Percentiles rank a stretch among this genome's conserved stretches.
These are phyloP conservation scores for Hippophae gyantsensis DNA, from an alignment of 306 rosid genomes.

Conservation along the genomic window DNA sequence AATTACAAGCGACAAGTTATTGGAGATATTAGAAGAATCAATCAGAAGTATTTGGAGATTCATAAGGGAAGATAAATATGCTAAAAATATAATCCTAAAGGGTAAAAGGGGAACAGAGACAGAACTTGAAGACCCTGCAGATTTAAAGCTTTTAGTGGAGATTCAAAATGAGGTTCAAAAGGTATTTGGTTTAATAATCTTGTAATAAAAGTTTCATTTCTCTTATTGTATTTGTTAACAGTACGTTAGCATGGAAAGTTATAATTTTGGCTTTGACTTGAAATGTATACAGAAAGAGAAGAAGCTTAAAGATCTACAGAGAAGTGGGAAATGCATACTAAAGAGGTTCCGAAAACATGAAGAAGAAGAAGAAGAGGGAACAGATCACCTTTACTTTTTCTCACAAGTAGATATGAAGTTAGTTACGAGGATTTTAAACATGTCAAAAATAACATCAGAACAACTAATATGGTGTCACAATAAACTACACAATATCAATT, in stretches of 20 bases:
- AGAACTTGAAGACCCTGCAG: constrained; percentile 60
- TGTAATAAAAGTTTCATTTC: too few species aligned
- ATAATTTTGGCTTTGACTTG: neutral
- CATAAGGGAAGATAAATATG: constrained; percentile 54
- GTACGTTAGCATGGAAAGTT: too few species aligned
- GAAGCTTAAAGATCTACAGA: constrained; percentile 46
- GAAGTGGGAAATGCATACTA: constrained; percentile 69
- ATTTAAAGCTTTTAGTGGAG: constrained; percentile 40
- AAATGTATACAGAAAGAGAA: constrained; percentile 63
- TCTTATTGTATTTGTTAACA: too few species aligned
- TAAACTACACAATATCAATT: constrained; percentile 51
- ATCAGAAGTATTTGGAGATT: constrained; percentile 71
- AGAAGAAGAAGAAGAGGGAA: constrained; percentile 26
- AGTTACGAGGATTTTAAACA: constrained; percentile 69
- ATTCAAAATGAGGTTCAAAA: constrained; percentile 54
- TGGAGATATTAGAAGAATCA: constrained; percentile 67
- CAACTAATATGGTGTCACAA: constrained; percentile 84
- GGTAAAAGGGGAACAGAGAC: constrained; percentile 21
- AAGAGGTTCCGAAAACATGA: constrained; percentile 40
- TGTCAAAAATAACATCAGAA: constrained; percentile 72
- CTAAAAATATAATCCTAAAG: constrained; percentile 24
- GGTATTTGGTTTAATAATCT: constrained; percentile 14
- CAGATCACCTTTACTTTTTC: constrained; percentile 50
- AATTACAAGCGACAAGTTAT: constrained; percentile 50
- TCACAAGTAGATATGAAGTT: constrained; percentile 86